A percentile compares a stretch with the other conserved stretches of the same genome.
These are phyloP conservation scores for Amoebophrya sp. DNA, from an alignment of 169 alveolate genomes.

Conservation along the genomic window DNA sequence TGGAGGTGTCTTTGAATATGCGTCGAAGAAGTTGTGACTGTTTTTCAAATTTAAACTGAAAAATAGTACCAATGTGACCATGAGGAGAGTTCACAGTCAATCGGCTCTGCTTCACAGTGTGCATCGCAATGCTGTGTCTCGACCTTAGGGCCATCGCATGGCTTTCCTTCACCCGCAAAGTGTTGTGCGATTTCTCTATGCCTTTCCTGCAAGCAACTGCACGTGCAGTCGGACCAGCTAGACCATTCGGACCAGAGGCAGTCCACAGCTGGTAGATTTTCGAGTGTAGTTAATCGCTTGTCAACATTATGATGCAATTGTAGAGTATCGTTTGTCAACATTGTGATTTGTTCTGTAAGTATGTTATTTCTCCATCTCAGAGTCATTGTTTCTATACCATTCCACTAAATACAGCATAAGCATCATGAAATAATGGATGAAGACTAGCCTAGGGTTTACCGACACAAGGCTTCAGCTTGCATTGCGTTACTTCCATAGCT, in stretches of 20 bases:
- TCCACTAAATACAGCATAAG: too few relatives aligned
- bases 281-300: too few relatives aligned
- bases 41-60: too few relatives aligned
- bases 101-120: background rate
- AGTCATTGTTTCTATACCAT: too few relatives aligned
- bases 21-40: too few relatives aligned
- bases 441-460: too few relatives aligned
- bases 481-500: background rate
- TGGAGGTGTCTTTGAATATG: too few relatives aligned
- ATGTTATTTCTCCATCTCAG: too few relatives aligned
- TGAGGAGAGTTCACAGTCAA: background rate
- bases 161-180: background rate
- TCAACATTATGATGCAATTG: too few relatives aligned
- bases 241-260: background rate
- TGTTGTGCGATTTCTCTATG: background rate
- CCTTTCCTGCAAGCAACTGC: background rate
- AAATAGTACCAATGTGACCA: background rate
- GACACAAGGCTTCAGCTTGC: background rate
- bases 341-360: too few relatives aligned
- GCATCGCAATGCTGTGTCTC: background rate
- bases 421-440: too few relatives aligned
- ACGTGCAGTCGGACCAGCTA: background rate
- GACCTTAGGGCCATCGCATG: background rate
- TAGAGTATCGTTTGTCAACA: too few relatives aligned
- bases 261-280: background rate